Evolutionary conservation across 129 eudicot genomes (phyloP), one percentile per base, ranked within the genome.

Genomic region (Centella asiatica): DNA sequence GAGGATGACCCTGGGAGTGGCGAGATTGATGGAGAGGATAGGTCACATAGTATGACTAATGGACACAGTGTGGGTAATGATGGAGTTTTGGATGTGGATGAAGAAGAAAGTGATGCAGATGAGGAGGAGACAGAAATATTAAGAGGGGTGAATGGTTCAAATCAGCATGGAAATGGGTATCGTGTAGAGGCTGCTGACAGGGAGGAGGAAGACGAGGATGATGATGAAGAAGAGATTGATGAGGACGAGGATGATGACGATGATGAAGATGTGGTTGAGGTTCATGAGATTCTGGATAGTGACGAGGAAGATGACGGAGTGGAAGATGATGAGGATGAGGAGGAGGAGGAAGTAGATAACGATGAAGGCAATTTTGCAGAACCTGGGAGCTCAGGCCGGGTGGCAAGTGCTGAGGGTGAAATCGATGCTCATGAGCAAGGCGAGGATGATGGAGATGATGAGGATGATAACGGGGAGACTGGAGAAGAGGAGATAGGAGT

Each of bases 371-470:
- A 75, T 67, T 62, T 80, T 2, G 76, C 68, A 10, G 96, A 74
- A 62, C 96, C 94, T 0, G 95, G 62, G 64, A 84, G 88, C 60
- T 75, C 84, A 0, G 85, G 90, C 62, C 77, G 96, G 81, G 60
- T 80, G 32, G 73, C 76, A 2, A 80, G 90, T 66, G 78, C 95
- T 2, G 96, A 92, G 71, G 98, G 98, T 12, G 98, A 92, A 67
- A 92, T 92, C 66, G 98, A 92, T 78, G 98, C 85, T 6, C 98
- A 92, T 64, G 98, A 92, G 65, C 98, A 92, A 61, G 98, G 98
- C 1, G 98, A 92, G 64, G 98, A 87, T 27, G 98, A 83, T 44
- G 97, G 79, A 11, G 95, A 87, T 61, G 98, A 86, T 45, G 98
- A 86, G 73, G 95, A 90, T 77, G 96, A 92, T 70, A 76, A 84